Percentiles rank a stretch among this genome's conserved stretches.
phyloP scores from a whole-genome alignment of 2,329 filamentous ascomycete genomes.

The Phoma herbarum region DNA sequence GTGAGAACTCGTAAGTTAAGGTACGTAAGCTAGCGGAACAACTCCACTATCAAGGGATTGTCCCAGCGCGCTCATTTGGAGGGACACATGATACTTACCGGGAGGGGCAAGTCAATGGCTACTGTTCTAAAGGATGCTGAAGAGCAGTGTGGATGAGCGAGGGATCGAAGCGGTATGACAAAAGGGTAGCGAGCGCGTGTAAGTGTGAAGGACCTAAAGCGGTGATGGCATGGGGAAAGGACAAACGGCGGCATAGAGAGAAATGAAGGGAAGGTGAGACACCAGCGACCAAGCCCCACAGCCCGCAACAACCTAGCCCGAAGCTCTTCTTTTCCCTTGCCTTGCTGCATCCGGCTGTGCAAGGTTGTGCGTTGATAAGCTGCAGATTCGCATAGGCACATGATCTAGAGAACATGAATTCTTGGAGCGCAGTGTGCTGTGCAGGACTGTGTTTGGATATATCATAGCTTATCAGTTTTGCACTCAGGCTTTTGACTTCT shows the following conservation, averaged over 20 bases:
- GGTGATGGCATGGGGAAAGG: neutral
- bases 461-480: neutral
- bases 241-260: neutral
- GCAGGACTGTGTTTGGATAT: neutral
- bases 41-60: neutral
- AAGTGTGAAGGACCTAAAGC: neutral
- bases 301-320: neutral
- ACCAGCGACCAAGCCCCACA: neutral
- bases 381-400: neutral
- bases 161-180: neutral
- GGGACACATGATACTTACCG: neutral
- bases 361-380: neutral
- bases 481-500: slow-evolving; percentile 28
- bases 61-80: neutral
- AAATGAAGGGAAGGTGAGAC: slow-evolving; percentile 22
- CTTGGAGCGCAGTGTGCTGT: neutral
- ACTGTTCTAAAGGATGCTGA: neutral
- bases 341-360: neutral
- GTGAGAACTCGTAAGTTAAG: neutral
- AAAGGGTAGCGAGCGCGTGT: neutral
- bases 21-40: neutral
- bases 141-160: neutral
- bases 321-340: neutral
- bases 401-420: neutral
- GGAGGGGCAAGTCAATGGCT: neutral